Evolutionary conservation across 148 eudicot genomes (phyloP), one percentile per base, ranked within the genome.

Genomic region (Chenopodium quinoa): DNA sequence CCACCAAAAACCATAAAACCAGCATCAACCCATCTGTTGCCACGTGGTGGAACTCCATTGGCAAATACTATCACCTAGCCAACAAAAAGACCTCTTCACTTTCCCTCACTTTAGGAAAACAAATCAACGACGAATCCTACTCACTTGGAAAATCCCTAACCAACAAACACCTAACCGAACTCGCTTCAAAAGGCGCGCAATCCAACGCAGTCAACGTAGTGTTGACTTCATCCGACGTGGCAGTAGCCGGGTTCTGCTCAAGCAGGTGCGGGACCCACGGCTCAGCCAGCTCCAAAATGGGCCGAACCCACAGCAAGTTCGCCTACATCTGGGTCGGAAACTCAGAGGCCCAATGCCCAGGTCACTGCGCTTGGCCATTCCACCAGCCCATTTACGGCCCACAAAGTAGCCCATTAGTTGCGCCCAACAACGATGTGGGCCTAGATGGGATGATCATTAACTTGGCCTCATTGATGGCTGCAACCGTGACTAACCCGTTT

Each of bases 301-400:
- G 25, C 48, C 65, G 40, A 14, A 0, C 6, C 6, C 58, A 40
- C 74, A 47, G 31, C 31, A 83, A 81, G 20, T 85, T 79, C 10
- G 89, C 92, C 7, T 89, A 89, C 82, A 86, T 87, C 3, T 91
- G 94, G 92, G 94, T 91, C 3, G 94, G 93, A 0, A 89, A 90
- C 80, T 82, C 92, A 0, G 89, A 82, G 52, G 82, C 75, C 4
- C 94, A 91, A 25, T 93, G 97, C 40, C 91, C 97, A 27, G 97
- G 96, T 7, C 89, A 89, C 54, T 91, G 96, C 79, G 94, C 94
- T 0, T 91, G 94, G 94, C 94, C 94, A 2, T 92, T 90, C 58
- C 91, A 89, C 77, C 89, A 91, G 80, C 97, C 94, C 77, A 85
- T 91, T 4, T 87, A 86, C 84, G 97, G 97, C 48, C 97, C 97